Evolutionary conservation across 257 asterid species (phyloP).

Genomic region (Ligustrum vulgare): DNA sequence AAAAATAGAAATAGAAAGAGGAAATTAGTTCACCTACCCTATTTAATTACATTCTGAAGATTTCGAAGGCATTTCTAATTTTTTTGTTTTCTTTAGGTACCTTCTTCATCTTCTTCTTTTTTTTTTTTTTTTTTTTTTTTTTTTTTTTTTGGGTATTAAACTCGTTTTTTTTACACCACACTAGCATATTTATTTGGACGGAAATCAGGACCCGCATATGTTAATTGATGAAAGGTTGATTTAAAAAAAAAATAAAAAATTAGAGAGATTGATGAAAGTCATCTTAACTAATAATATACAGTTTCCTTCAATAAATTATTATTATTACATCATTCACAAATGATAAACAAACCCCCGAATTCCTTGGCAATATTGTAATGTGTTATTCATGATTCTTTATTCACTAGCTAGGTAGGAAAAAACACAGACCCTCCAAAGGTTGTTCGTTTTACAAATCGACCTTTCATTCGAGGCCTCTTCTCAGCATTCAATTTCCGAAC

Average conservation of each 20-base stretch:
- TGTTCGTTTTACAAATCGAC: slow-evolving; percentile 70
- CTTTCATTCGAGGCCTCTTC: slow-evolving; percentile 76
- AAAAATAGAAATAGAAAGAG: no score
- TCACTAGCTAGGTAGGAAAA: slow-evolving; percentile 16
- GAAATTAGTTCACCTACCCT: no score
- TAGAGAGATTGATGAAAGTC: background rate
- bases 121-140: no score
- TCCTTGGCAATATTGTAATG: slow-evolving; percentile 1
- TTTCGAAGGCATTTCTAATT: no score
- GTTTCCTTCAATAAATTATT: background rate
- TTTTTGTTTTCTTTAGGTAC: no score
- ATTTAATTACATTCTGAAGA: no score
- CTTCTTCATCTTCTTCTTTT: no score
- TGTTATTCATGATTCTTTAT: background rate
- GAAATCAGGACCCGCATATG: background rate
- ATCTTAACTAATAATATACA: background rate
- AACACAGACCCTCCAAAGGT: slow-evolving; percentile 27
- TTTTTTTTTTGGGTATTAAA: no score
- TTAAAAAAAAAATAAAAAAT: background rate
- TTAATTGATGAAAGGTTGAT: background rate
- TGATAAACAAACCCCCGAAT: slow-evolving; percentile 6
- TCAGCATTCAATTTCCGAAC: slow-evolving; percentile 84
- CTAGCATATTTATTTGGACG: no score
- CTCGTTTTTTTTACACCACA: no score
- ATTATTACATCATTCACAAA: background rate